phyloP scores from a whole-genome alignment of 768 basidiomycete species.

The Russula griseocarnosa region DNA sequence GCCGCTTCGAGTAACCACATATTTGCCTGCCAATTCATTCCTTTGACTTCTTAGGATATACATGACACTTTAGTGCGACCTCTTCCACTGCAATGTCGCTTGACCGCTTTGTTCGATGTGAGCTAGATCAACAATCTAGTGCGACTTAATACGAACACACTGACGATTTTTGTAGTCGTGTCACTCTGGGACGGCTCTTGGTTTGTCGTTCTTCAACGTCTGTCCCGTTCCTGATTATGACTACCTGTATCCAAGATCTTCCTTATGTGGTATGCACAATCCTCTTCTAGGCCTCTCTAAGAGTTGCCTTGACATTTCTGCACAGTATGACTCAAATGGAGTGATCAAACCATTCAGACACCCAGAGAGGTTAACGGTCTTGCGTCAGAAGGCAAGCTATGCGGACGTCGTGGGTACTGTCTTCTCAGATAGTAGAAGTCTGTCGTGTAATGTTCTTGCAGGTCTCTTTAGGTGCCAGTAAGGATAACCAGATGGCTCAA shows the following conservation, averaged over 20 bases:
- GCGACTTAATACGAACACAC: not conserved
- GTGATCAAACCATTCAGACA: not conserved
- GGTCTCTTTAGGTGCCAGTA: conserved; percentile 9
- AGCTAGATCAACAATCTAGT: not conserved
- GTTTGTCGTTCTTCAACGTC: not conserved
- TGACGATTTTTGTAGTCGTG: conserved; percentile 2
- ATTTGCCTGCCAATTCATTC: not conserved
- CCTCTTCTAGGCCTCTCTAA: too few relatives aligned
- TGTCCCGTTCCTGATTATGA: not conserved
- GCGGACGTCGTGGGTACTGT: conserved; percentile 6
- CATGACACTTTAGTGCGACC: not conserved
- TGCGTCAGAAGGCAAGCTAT: not conserved
- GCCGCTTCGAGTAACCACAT: too few relatives aligned
- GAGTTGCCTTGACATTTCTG: not conserved
- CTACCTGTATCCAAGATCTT: conserved; percentile 6
- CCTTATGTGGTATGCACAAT: not conserved
- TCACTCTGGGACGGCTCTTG: conserved; percentile 2
- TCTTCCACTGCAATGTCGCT: not conserved
- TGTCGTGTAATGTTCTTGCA: not conserved
- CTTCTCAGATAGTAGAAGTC: not conserved
- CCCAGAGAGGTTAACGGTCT: too few relatives aligned
- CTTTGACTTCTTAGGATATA: not conserved
- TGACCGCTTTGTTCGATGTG: conserved; percentile 12
- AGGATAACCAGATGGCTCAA: not conserved
- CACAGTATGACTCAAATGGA: conserved; percentile 1